Evolutionary conservation across 2,329 filamentous ascomycete genomes (phyloP).

Genomic region (Diplodia intermedia): DNA sequence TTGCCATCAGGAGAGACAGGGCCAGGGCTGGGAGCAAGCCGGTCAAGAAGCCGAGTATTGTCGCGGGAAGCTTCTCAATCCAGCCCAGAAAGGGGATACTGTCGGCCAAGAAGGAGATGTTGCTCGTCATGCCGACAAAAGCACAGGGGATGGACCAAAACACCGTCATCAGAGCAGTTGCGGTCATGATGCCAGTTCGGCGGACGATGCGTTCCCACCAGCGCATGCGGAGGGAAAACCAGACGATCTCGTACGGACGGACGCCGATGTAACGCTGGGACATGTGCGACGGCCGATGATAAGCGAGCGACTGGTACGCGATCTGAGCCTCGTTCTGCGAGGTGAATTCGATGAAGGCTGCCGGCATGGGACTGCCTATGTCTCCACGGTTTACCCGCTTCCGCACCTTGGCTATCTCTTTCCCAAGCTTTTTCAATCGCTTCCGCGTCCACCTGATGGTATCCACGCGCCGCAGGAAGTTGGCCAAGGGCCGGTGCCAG

Average conservation of each 20-base stretch:
- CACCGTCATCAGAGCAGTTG: slow-evolving; percentile 78
- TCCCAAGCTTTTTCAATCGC: slow-evolving; percentile 65
- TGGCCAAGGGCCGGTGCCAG: slow-evolving; percentile 15
- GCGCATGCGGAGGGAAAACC: slow-evolving; percentile 94
- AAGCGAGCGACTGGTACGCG: slow-evolving; percentile 90
- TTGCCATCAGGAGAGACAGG: slow-evolving; percentile 80
- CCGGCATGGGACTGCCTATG: slow-evolving; percentile 75
- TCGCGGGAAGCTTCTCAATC: slow-evolving; percentile 66
- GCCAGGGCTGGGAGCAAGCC: slow-evolving; percentile 87
- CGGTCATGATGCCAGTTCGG: slow-evolving; percentile 66
- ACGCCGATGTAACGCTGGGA: slow-evolving; percentile 88
- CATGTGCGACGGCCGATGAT: slow-evolving; percentile 94
- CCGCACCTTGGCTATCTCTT: slow-evolving; percentile 92
- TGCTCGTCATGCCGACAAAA: slow-evolving; percentile 82
- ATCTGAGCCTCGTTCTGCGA: slow-evolving; percentile 97
- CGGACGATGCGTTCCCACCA: slow-evolving; percentile 93
- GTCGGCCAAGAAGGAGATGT: slow-evolving; percentile 73
- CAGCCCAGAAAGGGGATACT: slow-evolving; percentile 73
- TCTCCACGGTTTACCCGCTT: slow-evolving; percentile 80
- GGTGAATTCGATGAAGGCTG: slow-evolving; percentile 98
- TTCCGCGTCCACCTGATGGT: slow-evolving; percentile 27
- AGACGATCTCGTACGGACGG: slow-evolving; percentile 87
- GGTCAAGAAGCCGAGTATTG: slow-evolving; percentile 72
- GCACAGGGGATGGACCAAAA: slow-evolving; percentile 91
- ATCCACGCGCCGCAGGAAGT: slow-evolving; percentile 14